Percentiles rank a stretch among this genome's conserved stretches.
Evolutionary conservation across 1,284 basidiomycete species (phyloP).

Genomic region (Mycena sp.): DNA sequence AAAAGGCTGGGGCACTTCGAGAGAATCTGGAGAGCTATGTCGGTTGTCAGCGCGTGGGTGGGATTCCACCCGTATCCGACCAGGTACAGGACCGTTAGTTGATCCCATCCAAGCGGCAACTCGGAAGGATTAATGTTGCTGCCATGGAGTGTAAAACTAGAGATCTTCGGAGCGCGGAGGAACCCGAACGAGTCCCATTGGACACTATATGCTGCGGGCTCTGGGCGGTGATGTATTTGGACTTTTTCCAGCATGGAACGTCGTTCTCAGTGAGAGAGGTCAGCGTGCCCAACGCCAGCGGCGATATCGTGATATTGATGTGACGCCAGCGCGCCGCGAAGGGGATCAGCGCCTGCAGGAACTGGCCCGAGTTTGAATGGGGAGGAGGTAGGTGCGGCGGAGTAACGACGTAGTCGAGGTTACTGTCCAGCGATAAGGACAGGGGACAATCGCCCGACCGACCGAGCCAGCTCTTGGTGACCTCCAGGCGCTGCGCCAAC

Average conservation of each 20-base stretch:
- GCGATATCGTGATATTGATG: not conserved
- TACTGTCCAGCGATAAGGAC: slow-evolving; percentile 14
- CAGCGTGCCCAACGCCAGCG: not conserved
- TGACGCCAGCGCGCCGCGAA: slow-evolving; percentile 11
- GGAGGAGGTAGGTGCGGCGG: not conserved
- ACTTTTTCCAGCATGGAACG: slow-evolving; percentile 5
- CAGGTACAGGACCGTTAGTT: not conserved
- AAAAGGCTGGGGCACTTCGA: slow-evolving; percentile 7
- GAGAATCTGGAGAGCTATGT: not conserved
- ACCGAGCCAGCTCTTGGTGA: slow-evolving; percentile 1
- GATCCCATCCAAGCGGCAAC: slow-evolving; percentile 12
- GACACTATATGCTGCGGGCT: no score
- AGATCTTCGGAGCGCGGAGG: not conserved
- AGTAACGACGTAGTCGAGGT: not conserved
- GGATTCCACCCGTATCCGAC: not conserved
- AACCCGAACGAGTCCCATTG: not conserved
- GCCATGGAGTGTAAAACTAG: not conserved
- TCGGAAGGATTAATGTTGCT: not conserved
- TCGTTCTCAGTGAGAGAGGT: slow-evolving; percentile 4
- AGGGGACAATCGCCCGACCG: slow-evolving; percentile 11
- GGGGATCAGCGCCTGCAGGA: not conserved
- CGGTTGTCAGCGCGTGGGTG: not conserved
- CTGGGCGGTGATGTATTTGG: not conserved
- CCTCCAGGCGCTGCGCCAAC: not conserved
- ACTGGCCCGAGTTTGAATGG: not conserved